These are phyloP conservation scores for Penicillium crustosum DNA, from an alignment of 2,329 filamentous ascomycete genomes.

Conservation along the genomic window DNA sequence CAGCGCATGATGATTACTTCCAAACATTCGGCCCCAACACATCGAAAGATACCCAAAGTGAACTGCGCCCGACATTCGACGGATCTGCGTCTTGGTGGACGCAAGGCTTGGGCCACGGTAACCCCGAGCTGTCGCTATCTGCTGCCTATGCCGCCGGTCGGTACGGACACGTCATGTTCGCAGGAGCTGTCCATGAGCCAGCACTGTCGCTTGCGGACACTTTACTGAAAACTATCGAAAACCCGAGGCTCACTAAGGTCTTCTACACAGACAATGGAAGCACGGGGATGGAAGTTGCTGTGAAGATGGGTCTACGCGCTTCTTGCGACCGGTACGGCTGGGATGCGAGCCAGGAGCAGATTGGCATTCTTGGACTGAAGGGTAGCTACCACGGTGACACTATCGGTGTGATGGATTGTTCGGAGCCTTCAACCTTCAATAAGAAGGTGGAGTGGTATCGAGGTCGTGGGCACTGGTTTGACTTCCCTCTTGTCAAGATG, in stretches of 20 bases:
- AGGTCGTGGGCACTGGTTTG: slow-evolving; percentile 77
- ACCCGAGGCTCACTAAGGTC: slow-evolving; percentile 66
- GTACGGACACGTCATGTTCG: slow-evolving; percentile 89
- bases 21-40: slow-evolving; percentile 54
- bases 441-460: slow-evolving; percentile 84
- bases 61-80: slow-evolving; percentile 70
- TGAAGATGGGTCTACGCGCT: slow-evolving; percentile 80
- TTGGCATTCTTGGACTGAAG: slow-evolving; percentile 71
- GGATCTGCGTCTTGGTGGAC: slow-evolving; percentile 92
- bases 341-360: slow-evolving; percentile 55
- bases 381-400: slow-evolving; percentile 87
- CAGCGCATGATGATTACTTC: slow-evolving; percentile 76
- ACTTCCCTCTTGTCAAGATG: slow-evolving; percentile 72
- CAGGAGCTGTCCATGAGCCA: slow-evolving; percentile 74
- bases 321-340: slow-evolving; percentile 66
- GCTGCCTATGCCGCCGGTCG: slow-evolving; percentile 79
- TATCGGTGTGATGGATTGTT: slow-evolving; percentile 83
- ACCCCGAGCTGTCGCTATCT: slow-evolving; percentile 67
- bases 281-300: slow-evolving; percentile 77
- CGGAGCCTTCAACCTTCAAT: slow-evolving; percentile 75
- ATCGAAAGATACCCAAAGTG: slow-evolving; percentile 18
- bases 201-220: slow-evolving; percentile 67
- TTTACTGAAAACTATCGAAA: slow-evolving; percentile 60
- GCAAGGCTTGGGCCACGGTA: slow-evolving; percentile 79
- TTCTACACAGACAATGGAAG: slow-evolving; percentile 86